Conservation (phyloP, 2,329 filamentous ascomycete species). For the Paecilomyces dactylethromorphus region DNA sequence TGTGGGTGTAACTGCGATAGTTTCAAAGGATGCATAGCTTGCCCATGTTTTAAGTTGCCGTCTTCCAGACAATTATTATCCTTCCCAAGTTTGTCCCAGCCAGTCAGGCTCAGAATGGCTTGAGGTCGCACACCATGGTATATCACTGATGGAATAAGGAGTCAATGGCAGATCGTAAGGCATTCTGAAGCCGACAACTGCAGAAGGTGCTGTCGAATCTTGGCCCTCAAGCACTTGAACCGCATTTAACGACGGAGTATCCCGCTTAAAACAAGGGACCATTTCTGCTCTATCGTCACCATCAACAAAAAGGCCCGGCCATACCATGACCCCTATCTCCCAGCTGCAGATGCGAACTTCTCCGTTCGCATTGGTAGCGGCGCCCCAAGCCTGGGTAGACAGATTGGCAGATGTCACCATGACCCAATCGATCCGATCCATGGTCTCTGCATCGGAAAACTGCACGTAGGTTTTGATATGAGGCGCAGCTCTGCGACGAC, state of each 20-base stretch:
- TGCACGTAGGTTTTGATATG: constrained; percentile 88
- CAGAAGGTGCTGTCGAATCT: constrained; percentile 5
- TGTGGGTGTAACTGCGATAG: neutral
- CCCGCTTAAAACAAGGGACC: constrained; percentile 61
- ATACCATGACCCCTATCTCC: constrained; percentile 77
- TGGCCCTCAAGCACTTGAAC: constrained; percentile 16
- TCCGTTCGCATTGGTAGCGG: constrained; percentile 48
- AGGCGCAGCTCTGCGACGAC: constrained; percentile 65
- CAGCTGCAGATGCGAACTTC: constrained; percentile 70
- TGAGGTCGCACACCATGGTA: constrained; percentile 69
- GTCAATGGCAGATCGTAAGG: constrained; percentile 76
- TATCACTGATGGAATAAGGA: constrained; percentile 55
- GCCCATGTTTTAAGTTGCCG: neutral
- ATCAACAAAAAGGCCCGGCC: constrained; percentile 54
- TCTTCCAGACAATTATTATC: neutral
- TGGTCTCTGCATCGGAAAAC: constrained; percentile 37
- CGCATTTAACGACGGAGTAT: constrained; percentile 31
- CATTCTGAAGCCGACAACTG: constrained; percentile 64
- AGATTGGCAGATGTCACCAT: constrained; percentile 86
- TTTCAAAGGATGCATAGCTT: neutral
- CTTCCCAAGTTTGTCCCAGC: constrained; percentile 39
- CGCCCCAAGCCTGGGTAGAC: constrained; percentile 84
- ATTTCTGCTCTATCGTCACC: constrained; percentile 44
- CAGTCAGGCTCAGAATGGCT: constrained; percentile 58
- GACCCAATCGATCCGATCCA: constrained; percentile 67